Base-by-base conservation (phyloP, 2,329 filamentous ascomycete species). In the Remersonia thermophila region DNA sequence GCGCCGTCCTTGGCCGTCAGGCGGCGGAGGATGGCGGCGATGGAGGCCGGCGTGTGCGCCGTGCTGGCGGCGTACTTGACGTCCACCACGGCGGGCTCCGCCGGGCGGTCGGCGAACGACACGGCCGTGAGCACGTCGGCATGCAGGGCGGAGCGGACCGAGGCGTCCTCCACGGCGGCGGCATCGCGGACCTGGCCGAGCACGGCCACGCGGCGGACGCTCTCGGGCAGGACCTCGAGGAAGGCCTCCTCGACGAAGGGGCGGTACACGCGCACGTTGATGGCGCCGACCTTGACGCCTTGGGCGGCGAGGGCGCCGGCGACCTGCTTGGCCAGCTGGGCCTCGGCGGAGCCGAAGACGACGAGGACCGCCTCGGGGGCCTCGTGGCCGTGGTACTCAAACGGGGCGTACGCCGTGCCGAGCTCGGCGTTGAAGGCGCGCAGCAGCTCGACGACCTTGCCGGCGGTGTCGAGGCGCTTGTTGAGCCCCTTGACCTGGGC, bases 241-340 rank as follows among this genome's bases (percentile, higher is more conserved):
- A 98, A 96, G 35, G 84, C 83, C 56, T 95, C 86, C 62, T 98
- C 91, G 23, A 91, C 76, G 53, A 98, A 96, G 12, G 91, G 91
- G 30, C 89, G 77, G 67, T 96, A 98, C 37, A 98, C 71, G 45
- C 91, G 82, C 32, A 96, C 89, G 51, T 84, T 89, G 58, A 98
- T 69, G 27, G 89, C 81, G 50, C 91, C 91, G 42, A 95, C 73
- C 62, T 79, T 84, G 54, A 73, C 71, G 46, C 80, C 86, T 45
- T 80, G 71, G 44, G 73, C 70, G 20, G 82, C 73, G 32, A 96
- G 67, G 28, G 78, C 76, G 30, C 69, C 66, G 9, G 85, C 77
- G 36, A 94, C 75, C 61, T 95, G 85, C 46, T 80, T 78, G 39
- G 85, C 77, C 42, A 96, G 65, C 50, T 91, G 86, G 11, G 83